Conservation (phyloP, 148 eudicot genomes). For the Agrostemma githago region DNA sequence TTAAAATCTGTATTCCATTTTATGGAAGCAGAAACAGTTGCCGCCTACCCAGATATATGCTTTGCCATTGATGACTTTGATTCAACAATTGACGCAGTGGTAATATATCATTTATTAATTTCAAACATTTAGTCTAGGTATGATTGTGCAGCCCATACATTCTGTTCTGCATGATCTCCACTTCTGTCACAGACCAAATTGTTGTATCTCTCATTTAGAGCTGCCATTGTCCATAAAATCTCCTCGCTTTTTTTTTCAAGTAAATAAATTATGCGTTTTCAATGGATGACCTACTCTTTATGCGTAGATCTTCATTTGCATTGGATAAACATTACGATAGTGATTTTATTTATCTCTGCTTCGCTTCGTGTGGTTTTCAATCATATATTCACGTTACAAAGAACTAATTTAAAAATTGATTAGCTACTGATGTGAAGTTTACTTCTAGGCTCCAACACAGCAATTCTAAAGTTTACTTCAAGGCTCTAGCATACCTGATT, state of each 20-base stretch:
- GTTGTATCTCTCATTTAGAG: neutral
- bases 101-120: conserved; percentile 27
- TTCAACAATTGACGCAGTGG: conserved; percentile 98
- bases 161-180: neutral
- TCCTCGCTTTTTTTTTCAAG: neutral
- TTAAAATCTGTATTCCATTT: conserved; percentile 17
- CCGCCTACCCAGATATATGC: conserved; percentile 99
- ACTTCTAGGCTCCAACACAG: no score
- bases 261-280: neutral
- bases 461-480: no score
- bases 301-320: neutral
- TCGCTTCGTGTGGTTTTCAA: neutral
- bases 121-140: neutral
- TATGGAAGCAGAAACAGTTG: conserved; percentile 89
- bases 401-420: no score
- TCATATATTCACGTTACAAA: no score
- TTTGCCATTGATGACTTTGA: conserved; percentile 98
- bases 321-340: neutral
- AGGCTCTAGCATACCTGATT: no score
- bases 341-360: neutral
- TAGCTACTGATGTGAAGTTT: no score
- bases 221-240: neutral
- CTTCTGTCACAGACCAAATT: conserved; percentile 4
- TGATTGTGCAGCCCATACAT: neutral
- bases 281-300: neutral